Conservation (phyloP, 768 basidiomycete genomes). For the Boletus coccyginus region DNA sequence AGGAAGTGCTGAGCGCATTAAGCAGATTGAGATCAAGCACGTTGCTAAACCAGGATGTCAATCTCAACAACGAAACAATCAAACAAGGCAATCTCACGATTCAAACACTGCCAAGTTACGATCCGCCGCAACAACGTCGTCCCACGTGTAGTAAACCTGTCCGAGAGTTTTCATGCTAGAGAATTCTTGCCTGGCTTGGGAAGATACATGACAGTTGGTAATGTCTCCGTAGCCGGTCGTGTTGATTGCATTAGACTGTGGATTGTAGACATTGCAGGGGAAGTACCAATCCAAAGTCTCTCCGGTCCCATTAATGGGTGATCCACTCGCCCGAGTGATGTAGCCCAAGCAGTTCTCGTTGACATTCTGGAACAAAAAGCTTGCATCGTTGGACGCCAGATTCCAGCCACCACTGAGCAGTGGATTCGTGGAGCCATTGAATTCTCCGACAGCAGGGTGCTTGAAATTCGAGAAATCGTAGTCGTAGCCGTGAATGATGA, state of each 20-base stretch:
- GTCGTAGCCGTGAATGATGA: conserved; percentile 92
- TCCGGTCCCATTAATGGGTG: conserved; percentile 65
- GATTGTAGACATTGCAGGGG: conserved; percentile 87
- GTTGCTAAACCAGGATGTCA: conserved; percentile 41
- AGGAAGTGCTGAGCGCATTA: conserved; percentile 75
- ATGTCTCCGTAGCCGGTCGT: conserved; percentile 60
- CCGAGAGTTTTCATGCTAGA: conserved; percentile 56
- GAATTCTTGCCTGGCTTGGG: conserved; percentile 52
- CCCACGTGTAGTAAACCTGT: conserved; percentile 94
- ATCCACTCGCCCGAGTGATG: conserved; percentile 68
- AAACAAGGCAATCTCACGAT: conserved; percentile 55
- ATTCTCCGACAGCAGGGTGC: conserved; percentile 69
- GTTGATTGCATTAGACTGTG: conserved; percentile 69
- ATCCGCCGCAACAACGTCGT: conserved; percentile 61
- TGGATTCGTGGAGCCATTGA: conserved; percentile 83
- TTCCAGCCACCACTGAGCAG: conserved; percentile 73
- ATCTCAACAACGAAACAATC: not conserved
- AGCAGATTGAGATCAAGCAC: conserved; percentile 90
- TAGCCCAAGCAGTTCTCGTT: conserved; percentile 79
- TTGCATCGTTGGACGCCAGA: conserved; percentile 84
- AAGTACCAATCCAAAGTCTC: conserved; percentile 88
- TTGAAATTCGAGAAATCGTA: conserved; percentile 88
- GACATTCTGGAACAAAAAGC: conserved; percentile 92
- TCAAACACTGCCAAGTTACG: conserved; percentile 94
- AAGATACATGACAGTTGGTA: conserved; percentile 71